Evolutionary conservation across 768 basidiomycete species (phyloP), one percentile per base, ranked within the genome.

Genomic region (Panaeolus papilionaceus): DNA sequence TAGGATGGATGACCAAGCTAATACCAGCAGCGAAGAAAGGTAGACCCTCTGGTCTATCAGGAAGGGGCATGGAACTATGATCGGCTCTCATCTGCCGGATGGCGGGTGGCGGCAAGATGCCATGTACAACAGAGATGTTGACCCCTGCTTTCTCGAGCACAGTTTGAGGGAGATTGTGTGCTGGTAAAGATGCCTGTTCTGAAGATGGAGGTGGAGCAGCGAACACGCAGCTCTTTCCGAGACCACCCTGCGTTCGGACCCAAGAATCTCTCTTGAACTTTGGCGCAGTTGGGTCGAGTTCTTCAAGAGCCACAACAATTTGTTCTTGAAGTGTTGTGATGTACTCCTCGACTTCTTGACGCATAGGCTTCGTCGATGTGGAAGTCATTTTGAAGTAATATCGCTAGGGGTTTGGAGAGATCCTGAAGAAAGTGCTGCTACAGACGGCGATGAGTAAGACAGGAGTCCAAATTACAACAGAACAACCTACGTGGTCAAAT

Each of bases 81-180:
- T 99, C 93, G 40, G 94, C 92, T 63, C 93, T 86, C 98, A 99
- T 99, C 81, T 97, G 93, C 74, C 89, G 89, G 76, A 98, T 92
- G 5, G 95, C 98, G 38, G 91, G 81, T 0, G 95, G 95, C 0
- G 96, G 94, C 4, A 99, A 89, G 23, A 81, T 82, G 26, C 96
- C 96, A 73, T 98, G 88, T 0, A 99, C 94, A 75, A 98, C 83
- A 8, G 93, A 94, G 73, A 98, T 92, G 80, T 98, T 98, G 61
- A 98, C 94, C 1, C 98, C 97, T 3, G 92, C 97, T 78, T 99
- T 99, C 78, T 99, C 97, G 72, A 98, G 89, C 33, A 93, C 81
- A 0, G 89, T 80, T 70, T 65, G 79, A 72, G 65, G 72, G 12
- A 58, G 26, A 33, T 58, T 33, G 54, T 58, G 28, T 37, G 63